Evolutionary conservation across 2,329 filamentous ascomycete species (phyloP).

Genomic region (Fusarium brachygibbosum): DNA sequence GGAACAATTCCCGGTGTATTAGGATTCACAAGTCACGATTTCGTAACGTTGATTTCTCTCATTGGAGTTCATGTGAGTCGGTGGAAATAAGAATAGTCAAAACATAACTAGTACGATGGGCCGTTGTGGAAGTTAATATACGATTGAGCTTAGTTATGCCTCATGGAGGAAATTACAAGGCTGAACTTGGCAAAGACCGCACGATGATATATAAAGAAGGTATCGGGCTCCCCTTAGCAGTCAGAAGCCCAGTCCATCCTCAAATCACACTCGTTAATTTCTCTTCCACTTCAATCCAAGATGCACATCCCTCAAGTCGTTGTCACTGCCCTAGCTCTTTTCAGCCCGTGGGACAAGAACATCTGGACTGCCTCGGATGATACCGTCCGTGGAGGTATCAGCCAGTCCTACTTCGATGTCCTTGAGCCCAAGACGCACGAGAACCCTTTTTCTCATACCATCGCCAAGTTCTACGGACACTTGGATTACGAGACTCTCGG

Average conservation of each 20-base stretch:
- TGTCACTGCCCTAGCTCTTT: neutral
- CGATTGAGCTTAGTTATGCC: neutral
- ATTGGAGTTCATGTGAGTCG: neutral
- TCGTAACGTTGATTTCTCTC: neutral
- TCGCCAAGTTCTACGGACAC: neutral
- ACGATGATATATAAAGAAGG: neutral
- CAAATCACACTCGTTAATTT: neutral
- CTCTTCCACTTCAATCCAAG: neutral
- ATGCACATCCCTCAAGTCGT: neutral
- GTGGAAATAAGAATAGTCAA: no score
- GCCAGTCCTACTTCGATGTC: neutral
- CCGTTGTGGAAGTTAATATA: neutral
- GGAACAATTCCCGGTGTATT: neutral
- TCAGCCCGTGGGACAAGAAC: neutral
- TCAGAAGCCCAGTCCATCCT: neutral
- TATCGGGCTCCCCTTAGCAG: neutral
- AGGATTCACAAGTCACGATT: neutral
- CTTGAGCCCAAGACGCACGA: neutral
- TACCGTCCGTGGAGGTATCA: neutral
- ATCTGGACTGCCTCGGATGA: constrained; percentile 7
- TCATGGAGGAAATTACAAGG: neutral
- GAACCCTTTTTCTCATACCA: neutral
- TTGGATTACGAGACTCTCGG: neutral
- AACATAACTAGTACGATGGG: no score
- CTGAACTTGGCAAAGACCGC: neutral